phyloP scores from a whole-genome alignment of 2,329 filamentous ascomycete genomes.

The Ceratocystis smalleyi region DNA sequence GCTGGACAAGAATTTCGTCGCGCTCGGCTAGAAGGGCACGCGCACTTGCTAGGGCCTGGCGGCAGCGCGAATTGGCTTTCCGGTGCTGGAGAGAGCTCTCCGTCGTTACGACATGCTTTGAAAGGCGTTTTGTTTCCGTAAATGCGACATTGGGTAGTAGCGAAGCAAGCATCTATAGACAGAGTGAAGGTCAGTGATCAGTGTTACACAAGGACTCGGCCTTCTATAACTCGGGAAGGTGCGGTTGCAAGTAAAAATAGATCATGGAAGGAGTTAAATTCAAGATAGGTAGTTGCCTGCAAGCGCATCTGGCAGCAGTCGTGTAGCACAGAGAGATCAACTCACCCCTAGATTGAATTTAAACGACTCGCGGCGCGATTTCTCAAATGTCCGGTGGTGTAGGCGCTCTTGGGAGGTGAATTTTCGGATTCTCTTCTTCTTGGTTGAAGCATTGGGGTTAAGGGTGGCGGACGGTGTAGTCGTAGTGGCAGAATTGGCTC shows the following conservation, averaged over 20 bases:
- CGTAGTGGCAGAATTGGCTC: too few species aligned
- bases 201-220: conserved; percentile 8
- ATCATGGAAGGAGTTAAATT: background rate
- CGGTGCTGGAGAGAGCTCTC: conserved; percentile 21
- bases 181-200: background rate
- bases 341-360: conserved; percentile 26
- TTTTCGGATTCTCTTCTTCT: conserved; percentile 26
- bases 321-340: conserved; percentile 1
- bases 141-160: conserved; percentile 24
- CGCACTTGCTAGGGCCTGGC: conserved; percentile 18
- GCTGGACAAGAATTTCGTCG: conserved; percentile 21
- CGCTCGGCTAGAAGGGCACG: conserved; percentile 20
- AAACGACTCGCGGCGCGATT: conserved; percentile 28
- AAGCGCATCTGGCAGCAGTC: background rate
- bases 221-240: background rate
- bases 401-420: conserved; percentile 29
- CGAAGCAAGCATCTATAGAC: conserved; percentile 24
- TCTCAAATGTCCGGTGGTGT: conserved; percentile 28
- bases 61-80: conserved; percentile 19
- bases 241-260: background rate
- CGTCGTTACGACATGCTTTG: conserved; percentile 26
- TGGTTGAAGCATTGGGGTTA: background rate
- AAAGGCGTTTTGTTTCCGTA: conserved; percentile 25
- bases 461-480: too few species aligned
- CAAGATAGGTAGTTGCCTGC: background rate